Conservation (phyloP, 2,329 filamentous ascomycete genomes). For the Colletotrichum karsti region DNA sequence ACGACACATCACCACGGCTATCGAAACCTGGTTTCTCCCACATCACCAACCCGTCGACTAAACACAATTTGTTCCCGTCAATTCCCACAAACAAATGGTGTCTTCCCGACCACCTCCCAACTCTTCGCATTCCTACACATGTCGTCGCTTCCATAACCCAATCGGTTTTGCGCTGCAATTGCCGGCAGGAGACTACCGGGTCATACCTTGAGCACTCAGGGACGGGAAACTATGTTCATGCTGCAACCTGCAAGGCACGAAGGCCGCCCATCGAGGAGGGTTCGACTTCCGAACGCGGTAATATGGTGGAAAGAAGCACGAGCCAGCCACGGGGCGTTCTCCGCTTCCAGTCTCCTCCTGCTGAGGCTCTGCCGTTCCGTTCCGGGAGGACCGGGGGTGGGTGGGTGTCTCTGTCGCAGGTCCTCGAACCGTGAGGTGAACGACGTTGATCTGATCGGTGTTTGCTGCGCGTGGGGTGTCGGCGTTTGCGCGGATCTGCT, state of each 20-base stretch:
- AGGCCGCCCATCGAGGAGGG: background rate
- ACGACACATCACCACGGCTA: background rate
- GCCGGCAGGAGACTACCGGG: background rate
- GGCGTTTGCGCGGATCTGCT: background rate
- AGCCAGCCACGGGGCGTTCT: background rate
- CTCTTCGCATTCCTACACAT: background rate
- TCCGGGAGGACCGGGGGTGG: background rate
- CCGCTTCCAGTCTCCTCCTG: background rate
- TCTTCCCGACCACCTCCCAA: no score
- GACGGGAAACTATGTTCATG: background rate
- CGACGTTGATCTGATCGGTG: background rate
- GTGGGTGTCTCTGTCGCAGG: background rate
- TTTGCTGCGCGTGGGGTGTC: no score
- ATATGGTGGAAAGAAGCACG: background rate
- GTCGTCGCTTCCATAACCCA: background rate
- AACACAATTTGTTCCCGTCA: background rate
- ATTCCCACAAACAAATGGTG: no score
- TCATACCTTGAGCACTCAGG: background rate
- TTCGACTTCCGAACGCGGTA: background rate
- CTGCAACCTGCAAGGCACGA: background rate
- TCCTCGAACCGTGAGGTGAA: no score
- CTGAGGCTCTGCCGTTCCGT: slow-evolving; percentile 17
- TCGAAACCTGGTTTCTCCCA: background rate
- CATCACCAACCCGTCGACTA: background rate
- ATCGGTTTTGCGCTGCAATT: background rate